Base-by-base conservation (phyloP, 139 green algal species). In the Nannochloris sp. region DNA sequence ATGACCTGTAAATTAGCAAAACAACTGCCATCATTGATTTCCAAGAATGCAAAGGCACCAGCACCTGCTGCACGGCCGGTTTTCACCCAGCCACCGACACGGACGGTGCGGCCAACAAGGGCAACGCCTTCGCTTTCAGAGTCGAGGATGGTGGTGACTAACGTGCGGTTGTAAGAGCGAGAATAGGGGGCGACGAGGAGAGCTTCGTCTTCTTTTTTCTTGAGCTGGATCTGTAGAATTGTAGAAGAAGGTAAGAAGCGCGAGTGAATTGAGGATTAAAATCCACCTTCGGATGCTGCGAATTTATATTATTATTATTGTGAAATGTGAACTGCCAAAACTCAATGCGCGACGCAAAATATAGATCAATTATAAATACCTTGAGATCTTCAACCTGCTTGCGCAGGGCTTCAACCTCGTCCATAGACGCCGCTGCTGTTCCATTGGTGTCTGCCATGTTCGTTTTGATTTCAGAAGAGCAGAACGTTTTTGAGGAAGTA, bases 71-170 rank as follows among this genome's bases (percentile, higher is more conserved):
- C 91, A 24, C 95, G 74, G 2, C 95, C 95, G 0, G 91, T 98
- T 78, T 97, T 97, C 10, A 99, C 89, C 95, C 95, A 99, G n/a
- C 95, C 95, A 38, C 90, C 94, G 12, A 99, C 76, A 1, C 79
- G 61, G 9, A 97, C 47, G 0, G 79, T 95, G 23, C 70, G 67
- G 8, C 84, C 90, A 36, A 90, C 86, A 74, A 91, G 30, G 39
- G 64, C 78, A 19, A 78, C 71, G 12, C 89, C 89, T 23, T 78
- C 79, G 58, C 88, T 83, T 8, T 76, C 34, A 10, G 73, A 54
- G 4, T 70, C 58, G 14, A 93, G 69, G 35, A 96, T 77, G 5
- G 69, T 88, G 23, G 24, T 60, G 31, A 95, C 76, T 6, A 76
- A 47, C 1, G 75, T 88, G 35, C 86, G 65, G 45, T 42, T 42